Percentiles rank a stretch among this genome's conserved stretches.
Evolutionary conservation across 331 rosid species (phyloP).

Genomic region (Pyrus hybrid): DNA sequence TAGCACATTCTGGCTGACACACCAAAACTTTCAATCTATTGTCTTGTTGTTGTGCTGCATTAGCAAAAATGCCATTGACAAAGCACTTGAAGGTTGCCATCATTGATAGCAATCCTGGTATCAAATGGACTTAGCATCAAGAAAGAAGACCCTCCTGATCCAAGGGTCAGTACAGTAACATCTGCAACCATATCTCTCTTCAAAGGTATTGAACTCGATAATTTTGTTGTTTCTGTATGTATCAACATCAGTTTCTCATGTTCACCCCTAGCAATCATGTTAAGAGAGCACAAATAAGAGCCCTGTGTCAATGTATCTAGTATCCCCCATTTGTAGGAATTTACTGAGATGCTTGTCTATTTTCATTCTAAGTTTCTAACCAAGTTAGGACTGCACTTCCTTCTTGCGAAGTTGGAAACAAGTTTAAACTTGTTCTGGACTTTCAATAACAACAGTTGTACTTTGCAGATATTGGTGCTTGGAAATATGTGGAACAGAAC

Average conservation of each 20-base stretch:
- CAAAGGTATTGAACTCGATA: constrained; percentile 43
- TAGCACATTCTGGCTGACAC: not conserved
- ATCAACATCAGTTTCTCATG: not conserved
- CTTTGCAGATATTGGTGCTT: constrained; percentile 75
- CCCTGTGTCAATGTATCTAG: not conserved
- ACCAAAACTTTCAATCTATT: constrained; percentile 1
- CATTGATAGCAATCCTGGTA: constrained; percentile 88
- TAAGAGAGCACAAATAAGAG: not conserved
- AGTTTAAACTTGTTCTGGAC: not conserved
- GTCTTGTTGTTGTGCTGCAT: constrained; percentile 14
- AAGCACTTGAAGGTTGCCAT: constrained; percentile 85
- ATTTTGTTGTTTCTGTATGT: not conserved
- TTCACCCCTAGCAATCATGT: not conserved
- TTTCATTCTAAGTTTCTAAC: not conserved
- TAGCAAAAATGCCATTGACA: constrained; percentile 89
- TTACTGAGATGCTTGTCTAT: not conserved
- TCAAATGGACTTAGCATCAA: constrained; percentile 38
- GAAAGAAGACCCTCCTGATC: constrained; percentile 76
- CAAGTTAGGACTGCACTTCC: not conserved
- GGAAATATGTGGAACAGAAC: constrained; percentile 75
- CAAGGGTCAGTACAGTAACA: constrained; percentile 92
- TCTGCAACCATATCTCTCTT: constrained; percentile 79
- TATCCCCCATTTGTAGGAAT: not conserved
- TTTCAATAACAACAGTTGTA: constrained; percentile 13
- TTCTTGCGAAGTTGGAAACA: not conserved